Conservation (phyloP, 257 asterid genomes). For the Rehmannia glutinosa region DNA sequence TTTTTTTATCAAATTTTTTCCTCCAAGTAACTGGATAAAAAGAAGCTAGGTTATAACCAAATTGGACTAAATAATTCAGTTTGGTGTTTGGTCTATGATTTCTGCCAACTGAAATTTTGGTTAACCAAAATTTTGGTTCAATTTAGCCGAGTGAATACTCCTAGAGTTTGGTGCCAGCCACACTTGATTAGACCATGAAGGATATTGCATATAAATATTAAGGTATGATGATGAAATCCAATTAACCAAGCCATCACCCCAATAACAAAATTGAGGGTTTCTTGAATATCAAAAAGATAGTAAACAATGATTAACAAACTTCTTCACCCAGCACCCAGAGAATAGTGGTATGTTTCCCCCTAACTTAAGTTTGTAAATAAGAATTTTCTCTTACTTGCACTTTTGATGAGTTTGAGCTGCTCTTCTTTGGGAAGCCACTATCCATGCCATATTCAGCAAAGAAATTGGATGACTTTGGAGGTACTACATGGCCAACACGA, state of each 20-base stretch:
- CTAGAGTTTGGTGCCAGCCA: no score
- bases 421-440: conserved; percentile 73
- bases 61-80: no score
- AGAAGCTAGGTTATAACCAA: no score
- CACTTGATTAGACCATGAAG: no score
- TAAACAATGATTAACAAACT: neutral
- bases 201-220: no score
- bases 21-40: no score
- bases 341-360: conserved; percentile 20
- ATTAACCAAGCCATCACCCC: neutral
- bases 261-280: neutral
- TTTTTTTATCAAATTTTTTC: no score
- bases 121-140: no score
- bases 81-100: no score
- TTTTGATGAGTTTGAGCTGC: conserved; percentile 57
- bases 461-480: conserved; percentile 82
- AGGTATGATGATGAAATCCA: neutral
- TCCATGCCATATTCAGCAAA: conserved; percentile 95
- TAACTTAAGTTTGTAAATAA: neutral
- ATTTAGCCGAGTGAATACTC: no score
- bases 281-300: neutral
- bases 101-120: no score
- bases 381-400: conserved; percentile 54
- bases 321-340: neutral
- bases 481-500: conserved; percentile 58